These are phyloP conservation scores for Nicotiana rustica DNA, from an alignment of 305 asterid genomes.

Conservation along the genomic window DNA sequence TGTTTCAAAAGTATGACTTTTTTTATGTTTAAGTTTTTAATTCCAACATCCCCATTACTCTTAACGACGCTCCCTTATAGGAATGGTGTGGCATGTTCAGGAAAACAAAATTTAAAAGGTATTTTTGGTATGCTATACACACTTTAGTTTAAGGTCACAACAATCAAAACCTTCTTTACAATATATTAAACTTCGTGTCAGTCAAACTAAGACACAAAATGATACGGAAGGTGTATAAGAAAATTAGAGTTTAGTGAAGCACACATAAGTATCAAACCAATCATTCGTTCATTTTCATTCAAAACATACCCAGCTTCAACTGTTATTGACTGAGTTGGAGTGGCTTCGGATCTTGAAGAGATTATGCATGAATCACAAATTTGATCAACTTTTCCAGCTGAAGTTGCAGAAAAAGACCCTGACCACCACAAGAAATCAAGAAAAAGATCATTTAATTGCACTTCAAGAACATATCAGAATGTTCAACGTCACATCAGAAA, in stretches of 20 bases:
- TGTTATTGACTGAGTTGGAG: constrained; percentile 20
- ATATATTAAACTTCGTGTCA: background rate
- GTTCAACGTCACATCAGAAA: constrained; percentile 29
- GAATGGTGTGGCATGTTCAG: too few relatives aligned
- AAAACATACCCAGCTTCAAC: constrained; percentile 39
- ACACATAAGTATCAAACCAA: background rate
- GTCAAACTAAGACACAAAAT: constrained; percentile 17
- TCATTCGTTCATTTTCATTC: background rate
- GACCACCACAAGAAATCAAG: constrained; percentile 43
- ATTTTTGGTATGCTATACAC: too few relatives aligned
- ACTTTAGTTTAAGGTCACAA: constrained; percentile 21
- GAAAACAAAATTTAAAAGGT: too few relatives aligned
- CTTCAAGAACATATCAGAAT: constrained; percentile 38
- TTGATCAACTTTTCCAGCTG: constrained; percentile 61
- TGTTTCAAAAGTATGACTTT: too few relatives aligned
- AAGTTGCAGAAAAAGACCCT: constrained; percentile 84
- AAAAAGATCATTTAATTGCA: constrained; percentile 33
- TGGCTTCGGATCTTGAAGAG: constrained; percentile 57
- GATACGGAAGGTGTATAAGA: background rate
- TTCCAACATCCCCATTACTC: too few relatives aligned
- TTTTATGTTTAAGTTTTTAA: too few relatives aligned
- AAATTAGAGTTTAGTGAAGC: constrained; percentile 7
- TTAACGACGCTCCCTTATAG: too few relatives aligned
- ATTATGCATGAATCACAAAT: constrained; percentile 89
- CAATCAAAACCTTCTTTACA: background rate